Evolutionary conservation across 129 eudicot species (phyloP).

Genomic region (Glebionis coronaria): DNA sequence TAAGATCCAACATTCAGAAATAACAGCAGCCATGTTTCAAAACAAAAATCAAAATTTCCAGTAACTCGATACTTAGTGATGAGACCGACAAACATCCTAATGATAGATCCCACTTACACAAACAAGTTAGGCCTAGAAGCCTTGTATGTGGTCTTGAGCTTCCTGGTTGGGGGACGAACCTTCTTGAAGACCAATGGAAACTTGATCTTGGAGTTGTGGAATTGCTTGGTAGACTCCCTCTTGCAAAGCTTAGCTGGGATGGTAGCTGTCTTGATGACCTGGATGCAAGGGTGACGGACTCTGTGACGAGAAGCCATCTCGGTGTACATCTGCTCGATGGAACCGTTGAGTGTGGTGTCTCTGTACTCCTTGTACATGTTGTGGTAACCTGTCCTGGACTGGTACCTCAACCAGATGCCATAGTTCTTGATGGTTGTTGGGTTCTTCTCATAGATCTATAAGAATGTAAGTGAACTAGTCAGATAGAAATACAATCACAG

Average conservation of each 20-base stretch:
- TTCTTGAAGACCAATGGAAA: conserved; percentile 82
- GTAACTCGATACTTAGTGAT: conserved; percentile 18
- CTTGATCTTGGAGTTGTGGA: conserved; percentile 84
- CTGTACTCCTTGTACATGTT: conserved; percentile 98
- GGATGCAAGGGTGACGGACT: conserved; percentile 83
- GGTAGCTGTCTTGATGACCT: conserved; percentile 92
- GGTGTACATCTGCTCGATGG: conserved; percentile 86
- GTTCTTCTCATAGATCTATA: conserved; percentile 76
- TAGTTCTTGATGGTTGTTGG: conserved; percentile 89
- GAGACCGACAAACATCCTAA: conserved; percentile 13
- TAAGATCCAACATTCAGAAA: conserved; percentile 31
- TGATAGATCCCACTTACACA: conserved; percentile 35
- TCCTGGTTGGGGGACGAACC: conserved; percentile 88
- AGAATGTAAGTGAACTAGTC: neutral
- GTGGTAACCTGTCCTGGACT: conserved; percentile 86
- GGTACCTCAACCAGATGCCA: conserved; percentile 92
- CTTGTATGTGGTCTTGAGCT: conserved; percentile 95
- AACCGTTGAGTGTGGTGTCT: conserved; percentile 83
- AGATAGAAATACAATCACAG: neutral
- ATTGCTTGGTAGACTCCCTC: conserved; percentile 92
- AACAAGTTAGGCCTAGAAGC: conserved; percentile 90
- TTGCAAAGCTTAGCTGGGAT: conserved; percentile 90
- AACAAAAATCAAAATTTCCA: conserved; percentile 28
- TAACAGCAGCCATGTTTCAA: conserved; percentile 24
- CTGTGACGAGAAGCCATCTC: conserved; percentile 99